phyloP scores from a whole-genome alignment of 2,329 filamentous ascomycete genomes.

The Pyrenophora tritici-repentis region DNA sequence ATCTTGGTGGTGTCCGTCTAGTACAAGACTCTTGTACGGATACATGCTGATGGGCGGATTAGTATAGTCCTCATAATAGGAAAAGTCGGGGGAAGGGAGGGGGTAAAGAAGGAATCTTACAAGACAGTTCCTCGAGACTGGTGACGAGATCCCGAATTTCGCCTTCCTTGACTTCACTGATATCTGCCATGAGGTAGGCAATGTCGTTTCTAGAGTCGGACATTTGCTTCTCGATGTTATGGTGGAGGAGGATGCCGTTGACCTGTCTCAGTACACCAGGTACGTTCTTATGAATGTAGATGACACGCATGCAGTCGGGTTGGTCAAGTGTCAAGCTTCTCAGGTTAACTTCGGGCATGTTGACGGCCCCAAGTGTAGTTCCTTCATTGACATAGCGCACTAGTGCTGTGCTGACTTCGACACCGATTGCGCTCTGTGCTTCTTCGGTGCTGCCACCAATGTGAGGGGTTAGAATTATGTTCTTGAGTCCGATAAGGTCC shows the following conservation, averaged over 20 bases:
- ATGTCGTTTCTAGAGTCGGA: conserved; percentile 92
- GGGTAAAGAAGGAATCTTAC: conserved; percentile 56
- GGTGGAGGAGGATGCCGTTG: conserved; percentile 90
- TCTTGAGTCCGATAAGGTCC: conserved; percentile 82
- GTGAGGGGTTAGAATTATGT: conserved; percentile 93
- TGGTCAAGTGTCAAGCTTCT: conserved; percentile 90
- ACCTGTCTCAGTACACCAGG: conserved; percentile 93
- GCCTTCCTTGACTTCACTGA: conserved; percentile 78
- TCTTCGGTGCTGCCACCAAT: conserved; percentile 98
- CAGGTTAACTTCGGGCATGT: conserved; percentile 92
- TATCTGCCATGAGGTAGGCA: conserved; percentile 97
- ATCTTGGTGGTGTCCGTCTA: conserved; percentile 8
- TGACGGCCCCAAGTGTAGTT: conserved; percentile 87
- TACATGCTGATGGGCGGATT: conserved; percentile 34
- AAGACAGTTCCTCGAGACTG: conserved; percentile 77
- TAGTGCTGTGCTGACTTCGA: conserved; percentile 87
- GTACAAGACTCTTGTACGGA: conserved; percentile 56
- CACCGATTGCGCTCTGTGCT: conserved; percentile 92
- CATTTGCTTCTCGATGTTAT: conserved; percentile 99
- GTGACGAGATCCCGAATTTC: conserved; percentile 88
- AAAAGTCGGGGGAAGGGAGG: not conserved
- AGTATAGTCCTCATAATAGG: not conserved
- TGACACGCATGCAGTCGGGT: conserved; percentile 85
- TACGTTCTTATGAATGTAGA: conserved; percentile 96
- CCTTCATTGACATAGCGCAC: conserved; percentile 97